phyloP scores from a whole-genome alignment of 2,329 filamentous ascomycete species.

The Talaromyces marneffei region DNA sequence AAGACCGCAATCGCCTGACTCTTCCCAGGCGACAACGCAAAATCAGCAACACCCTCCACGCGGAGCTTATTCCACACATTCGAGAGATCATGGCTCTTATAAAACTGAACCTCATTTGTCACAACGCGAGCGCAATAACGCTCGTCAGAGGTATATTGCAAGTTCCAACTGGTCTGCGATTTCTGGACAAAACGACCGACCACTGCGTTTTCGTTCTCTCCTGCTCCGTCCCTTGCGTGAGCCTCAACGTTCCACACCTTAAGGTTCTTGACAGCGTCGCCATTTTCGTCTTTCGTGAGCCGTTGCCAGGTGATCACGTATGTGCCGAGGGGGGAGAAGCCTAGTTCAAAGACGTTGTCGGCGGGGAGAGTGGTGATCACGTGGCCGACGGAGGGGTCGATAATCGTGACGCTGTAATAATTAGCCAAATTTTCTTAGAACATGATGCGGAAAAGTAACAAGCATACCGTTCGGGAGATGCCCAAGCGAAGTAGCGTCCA shows the following conservation, averaged over 20 bases:
- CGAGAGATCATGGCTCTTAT: slow-evolving; percentile 75
- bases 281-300: slow-evolving; percentile 83
- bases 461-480: slow-evolving; percentile 66
- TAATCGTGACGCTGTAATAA: slow-evolving; percentile 62
- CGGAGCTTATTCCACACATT: slow-evolving; percentile 94
- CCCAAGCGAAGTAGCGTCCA: slow-evolving; percentile 94
- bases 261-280: slow-evolving; percentile 90
- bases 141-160: slow-evolving; percentile 94
- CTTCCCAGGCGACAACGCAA: slow-evolving; percentile 82
- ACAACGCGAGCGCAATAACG: slow-evolving; percentile 86
- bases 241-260: slow-evolving; percentile 91
- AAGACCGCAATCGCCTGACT: slow-evolving; percentile 92
- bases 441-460: background rate
- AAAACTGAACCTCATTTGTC: slow-evolving; percentile 97
- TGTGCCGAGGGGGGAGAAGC: slow-evolving; percentile 86
- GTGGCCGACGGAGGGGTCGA: slow-evolving; percentile 72
- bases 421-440: background rate
- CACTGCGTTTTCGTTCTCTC: slow-evolving; percentile 61
- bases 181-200: slow-evolving; percentile 93
- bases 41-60: slow-evolving; percentile 83
- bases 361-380: slow-evolving; percentile 69
- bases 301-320: slow-evolving; percentile 97
- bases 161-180: slow-evolving; percentile 89
- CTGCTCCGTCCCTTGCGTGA: slow-evolving; percentile 45
- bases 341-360: slow-evolving; percentile 84